Percentiles rank a stretch among this genome's conserved stretches.
Evolutionary conservation across 2,329 filamentous ascomycete genomes (phyloP).

Genomic region (Cercospora canescens): DNA sequence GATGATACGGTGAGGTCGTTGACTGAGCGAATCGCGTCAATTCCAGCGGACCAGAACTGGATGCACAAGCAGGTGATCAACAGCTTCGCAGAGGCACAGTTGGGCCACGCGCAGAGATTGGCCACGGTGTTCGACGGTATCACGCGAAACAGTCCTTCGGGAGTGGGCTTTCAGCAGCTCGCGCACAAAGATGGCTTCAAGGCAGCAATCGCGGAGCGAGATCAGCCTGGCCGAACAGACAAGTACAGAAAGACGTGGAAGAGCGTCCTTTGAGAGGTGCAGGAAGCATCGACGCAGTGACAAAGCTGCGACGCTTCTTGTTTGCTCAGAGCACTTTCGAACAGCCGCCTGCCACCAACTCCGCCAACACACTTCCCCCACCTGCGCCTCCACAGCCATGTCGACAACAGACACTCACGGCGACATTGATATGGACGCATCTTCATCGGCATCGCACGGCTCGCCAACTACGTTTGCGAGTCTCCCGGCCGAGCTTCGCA

Average conservation of each 20-base stretch:
- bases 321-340: background rate
- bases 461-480: background rate
- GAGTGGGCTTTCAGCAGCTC: slow-evolving; percentile 12
- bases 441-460: background rate
- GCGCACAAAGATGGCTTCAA: slow-evolving; percentile 11
- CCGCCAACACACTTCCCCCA: background rate
- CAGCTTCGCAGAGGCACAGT: slow-evolving; percentile 12
- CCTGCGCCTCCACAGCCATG: background rate
- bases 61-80: slow-evolving; percentile 23
- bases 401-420: background rate
- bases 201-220: slow-evolving; percentile 9
- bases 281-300: background rate
- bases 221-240: slow-evolving; percentile 15
- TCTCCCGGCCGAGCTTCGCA: background rate
- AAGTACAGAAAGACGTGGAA: slow-evolving; percentile 21
- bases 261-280: background rate
- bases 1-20: background rate
- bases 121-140: slow-evolving; percentile 19
- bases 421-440: background rate
- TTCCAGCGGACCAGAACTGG: slow-evolving; percentile 12
- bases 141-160: slow-evolving; percentile 12
- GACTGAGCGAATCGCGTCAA: background rate
- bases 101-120: slow-evolving; percentile 14
- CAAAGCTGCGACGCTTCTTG: background rate
- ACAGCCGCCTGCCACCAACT: background rate